Evolutionary conservation across 2,329 filamentous ascomycete species (phyloP), one percentile per base, ranked within the genome.

Genomic region (Cladosporium sphaerospermum): DNA sequence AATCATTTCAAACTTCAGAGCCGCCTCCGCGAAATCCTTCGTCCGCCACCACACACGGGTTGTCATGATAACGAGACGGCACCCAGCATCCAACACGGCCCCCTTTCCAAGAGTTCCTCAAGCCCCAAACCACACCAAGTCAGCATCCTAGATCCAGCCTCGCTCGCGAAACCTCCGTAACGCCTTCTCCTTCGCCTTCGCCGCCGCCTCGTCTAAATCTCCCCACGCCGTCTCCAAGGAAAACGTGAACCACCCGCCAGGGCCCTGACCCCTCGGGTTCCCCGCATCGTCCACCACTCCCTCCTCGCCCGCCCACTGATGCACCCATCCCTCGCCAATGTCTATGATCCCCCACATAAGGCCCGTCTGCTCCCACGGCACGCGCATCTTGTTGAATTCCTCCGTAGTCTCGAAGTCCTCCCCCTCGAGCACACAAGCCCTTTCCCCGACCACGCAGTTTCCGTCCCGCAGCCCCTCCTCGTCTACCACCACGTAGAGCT

Each of bases 291-390:
- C 23, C 23, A 28, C 50, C 36, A 9, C 52, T 34, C 10, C 49
- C 54, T 14, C 54, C 56, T 7, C 18, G 7, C 34, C n/a, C 34
- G 4, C 34, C 4, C 34, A 11, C 34, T 57, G 54, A 14, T 57
- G 54, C 16, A 56, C 58, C 9, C 40, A 42, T 55, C 58, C 56
- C 23, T 61, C 59, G 36, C 47, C 57, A 34, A 61, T 55, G 14
- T 58, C 54, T 19, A 61, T 43, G 44, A 59, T 61, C 13, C 44
- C 49, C 50, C 51, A 61, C n/a, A 49, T 42, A 4, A 37, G n/a
- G 28, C 56, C 54, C n/a, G 36, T 19, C n/a, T 52, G 39, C 37
- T 51, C 46, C 55, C 51, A 58, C 3, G 56, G 54, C 16, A 57
- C 18, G 1, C 57, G 36, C 11, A 52, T 45, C 45, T 58, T 61